Evolutionary conservation across 2,329 filamentous ascomycete genomes (phyloP).

Genomic region (Cercospora beticola): DNA sequence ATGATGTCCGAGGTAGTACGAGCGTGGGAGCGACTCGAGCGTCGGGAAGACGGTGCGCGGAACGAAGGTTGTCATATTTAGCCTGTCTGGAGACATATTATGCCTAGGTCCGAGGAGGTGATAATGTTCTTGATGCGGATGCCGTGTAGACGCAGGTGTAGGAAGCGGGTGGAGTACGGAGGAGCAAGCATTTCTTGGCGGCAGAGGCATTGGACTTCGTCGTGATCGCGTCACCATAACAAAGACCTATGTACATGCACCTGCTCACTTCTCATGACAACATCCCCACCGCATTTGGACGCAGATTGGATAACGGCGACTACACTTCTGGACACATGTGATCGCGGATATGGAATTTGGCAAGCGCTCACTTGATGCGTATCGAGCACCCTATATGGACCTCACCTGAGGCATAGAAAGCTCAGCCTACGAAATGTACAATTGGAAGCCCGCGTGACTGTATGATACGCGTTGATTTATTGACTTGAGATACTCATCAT

Average conservation of each 20-base stretch:
- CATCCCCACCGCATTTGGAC: not conserved
- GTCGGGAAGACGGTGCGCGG: slow-evolving; percentile 72
- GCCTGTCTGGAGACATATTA: slow-evolving; percentile 26
- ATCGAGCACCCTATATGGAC: not conserved
- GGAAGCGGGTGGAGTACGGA: not conserved
- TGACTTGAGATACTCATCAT: not conserved
- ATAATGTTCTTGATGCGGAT: not conserved
- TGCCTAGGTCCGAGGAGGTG: not conserved
- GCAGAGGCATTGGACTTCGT: not conserved
- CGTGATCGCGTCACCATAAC: not conserved
- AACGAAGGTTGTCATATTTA: slow-evolving; percentile 56
- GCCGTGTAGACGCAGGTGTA: not conserved
- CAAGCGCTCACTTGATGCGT: not conserved
- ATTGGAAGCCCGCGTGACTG: not conserved
- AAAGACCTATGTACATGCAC: not conserved
- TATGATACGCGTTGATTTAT: not conserved
- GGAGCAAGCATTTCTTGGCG: slow-evolving; percentile 2
- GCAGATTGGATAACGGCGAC: not conserved
- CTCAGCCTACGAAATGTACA: not conserved
- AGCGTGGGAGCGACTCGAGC: slow-evolving; percentile 74
- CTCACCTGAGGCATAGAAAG: not conserved
- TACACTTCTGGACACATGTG: not conserved
- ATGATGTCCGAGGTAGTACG: slow-evolving; percentile 96
- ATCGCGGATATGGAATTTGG: not conserved
- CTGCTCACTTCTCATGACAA: not conserved